Evolutionary conservation across 2,329 filamentous ascomycete species (phyloP).

Genomic region (Colletotrichum tofieldiae): DNA sequence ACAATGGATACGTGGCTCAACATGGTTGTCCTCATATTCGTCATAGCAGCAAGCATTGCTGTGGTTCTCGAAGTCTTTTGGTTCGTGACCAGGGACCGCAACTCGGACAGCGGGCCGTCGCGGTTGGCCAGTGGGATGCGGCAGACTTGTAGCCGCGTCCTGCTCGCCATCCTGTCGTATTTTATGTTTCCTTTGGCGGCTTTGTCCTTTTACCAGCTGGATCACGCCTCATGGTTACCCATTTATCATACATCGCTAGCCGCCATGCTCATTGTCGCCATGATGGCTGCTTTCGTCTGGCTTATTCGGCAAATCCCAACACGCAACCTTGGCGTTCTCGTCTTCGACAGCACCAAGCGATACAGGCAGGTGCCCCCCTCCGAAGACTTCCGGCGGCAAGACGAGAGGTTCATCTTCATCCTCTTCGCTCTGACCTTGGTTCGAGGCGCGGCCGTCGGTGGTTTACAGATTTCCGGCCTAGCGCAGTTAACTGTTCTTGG

Average conservation of each 20-base stretch:
- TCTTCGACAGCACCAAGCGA: constrained; percentile 72
- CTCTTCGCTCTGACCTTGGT: constrained; percentile 76
- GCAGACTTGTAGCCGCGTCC: constrained; percentile 60
- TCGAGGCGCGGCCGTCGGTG: constrained; percentile 77
- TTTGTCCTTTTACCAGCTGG: constrained; percentile 80
- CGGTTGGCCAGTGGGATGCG: constrained; percentile 21
- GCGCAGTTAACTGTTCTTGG: constrained; percentile 79
- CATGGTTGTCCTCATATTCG: constrained; percentile 75
- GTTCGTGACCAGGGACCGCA: constrained; percentile 55
- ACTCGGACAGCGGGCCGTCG: constrained; percentile 57
- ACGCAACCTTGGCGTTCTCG: constrained; percentile 50
- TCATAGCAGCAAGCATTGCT: constrained; percentile 68
- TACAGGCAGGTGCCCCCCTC: constrained; percentile 72
- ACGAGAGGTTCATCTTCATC: constrained; percentile 69
- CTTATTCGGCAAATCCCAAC: constrained; percentile 47
- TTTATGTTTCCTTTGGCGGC: constrained; percentile 81
- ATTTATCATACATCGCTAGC: constrained; percentile 54
- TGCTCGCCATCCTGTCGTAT: constrained; percentile 83
- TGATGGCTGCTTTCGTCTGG: constrained; percentile 50
- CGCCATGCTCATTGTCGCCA: constrained; percentile 43
- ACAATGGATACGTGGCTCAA: constrained; percentile 79
- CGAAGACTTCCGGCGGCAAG: constrained; percentile 61
- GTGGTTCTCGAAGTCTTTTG: constrained; percentile 65
- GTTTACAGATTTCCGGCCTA: constrained; percentile 69
- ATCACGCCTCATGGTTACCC: constrained; percentile 41